Base-by-base conservation (phyloP, 2,329 filamentous ascomycete species). In the Clonostachys rhizophaga region DNA sequence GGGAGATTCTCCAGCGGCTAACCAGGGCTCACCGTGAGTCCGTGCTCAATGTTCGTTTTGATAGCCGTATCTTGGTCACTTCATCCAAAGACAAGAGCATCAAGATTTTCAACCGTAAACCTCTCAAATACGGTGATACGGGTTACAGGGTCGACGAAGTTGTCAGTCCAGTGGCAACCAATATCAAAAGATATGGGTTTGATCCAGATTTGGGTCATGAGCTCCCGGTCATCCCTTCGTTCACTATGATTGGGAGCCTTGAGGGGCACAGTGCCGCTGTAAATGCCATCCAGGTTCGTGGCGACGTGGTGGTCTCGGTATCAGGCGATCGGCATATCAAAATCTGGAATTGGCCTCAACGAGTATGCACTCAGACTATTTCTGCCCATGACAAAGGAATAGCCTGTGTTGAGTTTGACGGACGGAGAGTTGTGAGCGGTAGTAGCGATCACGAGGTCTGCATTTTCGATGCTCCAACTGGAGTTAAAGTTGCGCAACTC, bases 81-180 rank as follows among this genome's bases (percentile, higher is more conserved):
- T 97, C 94, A 59, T 97, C 92, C 43, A 99, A 99, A 64, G 94
- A 99, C 66, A 95, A 91, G 65, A 87, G 87, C 1, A 96, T 99
- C 74, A 96, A 96, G 66, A 84, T 99, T 16, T 99, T 95, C 80
- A 97, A 92, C 63, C 84, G 94, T 6, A 77, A 73, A 16, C 74
- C 83, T 16, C 70, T 96, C n/a, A 70, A 71, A 34, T 72, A 76
- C 40, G 80, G 80, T 18, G 80, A 85, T 34, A 52, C 75, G 4
- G 83, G 81, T 7, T 84, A 84, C 62, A 65, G 65, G 3, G 24
- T 30, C 24, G 58, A 56, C 2, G 49, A 56, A 3, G 55, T 58
- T 0, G 65, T 83, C n/a, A 73, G 79, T 46, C 74, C 80, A 2
- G 76, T 81, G 2, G 74, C 75, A 1, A 68, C 64, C 13, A 71